Base-by-base conservation (phyloP, 1,139 yeast species). In the Yamadazyma jaroonii region DNA sequence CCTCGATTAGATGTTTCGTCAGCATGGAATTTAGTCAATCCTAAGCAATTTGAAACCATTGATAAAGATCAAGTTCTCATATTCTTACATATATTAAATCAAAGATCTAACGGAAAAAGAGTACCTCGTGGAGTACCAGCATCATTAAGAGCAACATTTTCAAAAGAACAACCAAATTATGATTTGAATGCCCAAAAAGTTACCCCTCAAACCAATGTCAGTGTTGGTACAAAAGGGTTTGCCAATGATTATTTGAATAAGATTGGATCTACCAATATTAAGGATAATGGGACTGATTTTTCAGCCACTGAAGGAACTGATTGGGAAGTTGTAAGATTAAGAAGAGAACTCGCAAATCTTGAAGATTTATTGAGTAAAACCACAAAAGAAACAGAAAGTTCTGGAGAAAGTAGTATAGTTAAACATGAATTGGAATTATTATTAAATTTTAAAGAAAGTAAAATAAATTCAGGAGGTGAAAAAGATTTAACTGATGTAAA, bases 121-220 rank as follows among this genome's bases (percentile, higher is more conserved):
- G 81, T 92, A 25, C 98, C 98, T 29, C 71, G 95, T 42, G 84
- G 89, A n/a, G 90, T 92, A 4, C 98, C 98, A n/a, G 86, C 92
- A 1, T 80, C 94, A 7, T 70, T 94, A 47, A 75, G 96, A 38
- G 96, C 97, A 3, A 86, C 97, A 0, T 90, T 90, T 60, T 84
- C 88, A 29, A 89, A 89, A 62, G 89, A 86, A 48, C 75, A 76
- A 28, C 95, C 96, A 7, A 82, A 80, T 44, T 90, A 86, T 59
- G 84, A 84, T 52, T 56, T 88, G 36, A 72, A 55, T 40, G 32
- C 49, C 9, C 49, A 44, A 7, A 36, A 41, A 10, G 42, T 43
- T 6, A 28, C 13, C 10, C 29, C 29, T 9, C 31, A 33, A 33
- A 49, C 54, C 25, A 39, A 48, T 25, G 40, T 39, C 11, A 35